These are phyloP conservation scores for Kwoniella shivajii DNA, from an alignment of 1,284 basidiomycete species.

Conservation along the genomic window DNA sequence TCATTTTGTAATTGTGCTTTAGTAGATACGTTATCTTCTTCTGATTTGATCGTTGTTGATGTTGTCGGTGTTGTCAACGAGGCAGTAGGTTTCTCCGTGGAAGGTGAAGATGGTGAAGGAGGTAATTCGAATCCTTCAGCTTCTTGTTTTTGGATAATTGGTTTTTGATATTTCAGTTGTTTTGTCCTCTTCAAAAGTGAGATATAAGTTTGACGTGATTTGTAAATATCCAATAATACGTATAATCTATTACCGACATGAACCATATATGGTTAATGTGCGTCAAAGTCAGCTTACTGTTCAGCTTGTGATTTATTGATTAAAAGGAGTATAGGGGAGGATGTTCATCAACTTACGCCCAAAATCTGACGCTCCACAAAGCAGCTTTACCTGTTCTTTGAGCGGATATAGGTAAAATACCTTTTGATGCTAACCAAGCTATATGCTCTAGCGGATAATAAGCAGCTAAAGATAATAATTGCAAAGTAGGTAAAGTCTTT, in stretches of 20 bases:
- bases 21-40: background rate
- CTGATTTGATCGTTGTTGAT: no score
- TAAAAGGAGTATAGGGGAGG: background rate
- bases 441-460: slow-evolving; percentile 53
- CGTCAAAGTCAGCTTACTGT: background rate
- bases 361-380: slow-evolving; percentile 47
- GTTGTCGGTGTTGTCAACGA: no score
- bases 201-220: slow-evolving; percentile 30
- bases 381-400: slow-evolving; percentile 21
- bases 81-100: no score
- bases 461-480: slow-evolving; percentile 38
- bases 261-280: no score
- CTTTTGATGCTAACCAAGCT: slow-evolving; percentile 45
- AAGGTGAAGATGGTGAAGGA: slow-evolving; percentile 15
- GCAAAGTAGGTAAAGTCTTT: slow-evolving; percentile 42
- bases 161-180: slow-evolving; percentile 24
- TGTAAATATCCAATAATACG: slow-evolving; percentile 42
- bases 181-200: slow-evolving; percentile 26
- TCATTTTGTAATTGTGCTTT: slow-evolving; percentile 30
- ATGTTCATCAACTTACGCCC: slow-evolving; percentile 44
- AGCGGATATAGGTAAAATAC: slow-evolving; percentile 40
- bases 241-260: slow-evolving; percentile 43
- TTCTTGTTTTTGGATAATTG: slow-evolving; percentile 21
- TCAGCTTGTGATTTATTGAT: no score
- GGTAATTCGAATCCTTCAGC: slow-evolving; percentile 45